phyloP scores from a whole-genome alignment of 176 grass and related monocot genomes.

The Saccharum officinarum region DNA sequence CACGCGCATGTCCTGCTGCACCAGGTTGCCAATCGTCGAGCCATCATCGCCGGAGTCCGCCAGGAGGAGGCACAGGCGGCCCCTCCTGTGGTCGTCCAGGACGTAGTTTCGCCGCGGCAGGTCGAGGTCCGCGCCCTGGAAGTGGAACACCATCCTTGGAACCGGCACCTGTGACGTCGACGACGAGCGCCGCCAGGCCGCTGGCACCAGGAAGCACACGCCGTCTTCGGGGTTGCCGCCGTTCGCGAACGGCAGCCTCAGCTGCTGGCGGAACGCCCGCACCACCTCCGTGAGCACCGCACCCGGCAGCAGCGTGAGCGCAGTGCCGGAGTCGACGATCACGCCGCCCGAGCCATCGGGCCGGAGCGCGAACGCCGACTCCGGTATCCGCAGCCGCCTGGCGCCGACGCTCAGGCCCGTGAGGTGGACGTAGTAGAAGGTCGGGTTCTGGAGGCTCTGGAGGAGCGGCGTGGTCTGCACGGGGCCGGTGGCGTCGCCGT shows the following conservation, averaged over 20 bases:
- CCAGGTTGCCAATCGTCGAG: conserved; percentile 35
- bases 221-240: conserved; percentile 1
- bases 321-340: conserved; percentile 73
- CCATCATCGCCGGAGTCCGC: conserved; percentile 28
- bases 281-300: conserved; percentile 38
- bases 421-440: conserved; percentile 65
- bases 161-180: conserved; percentile 29
- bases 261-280: conserved; percentile 35
- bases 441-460: conserved; percentile 30
- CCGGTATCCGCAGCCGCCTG: conserved; percentile 46
- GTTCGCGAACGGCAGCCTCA: conserved; percentile 40
- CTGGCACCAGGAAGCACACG: conserved; percentile 56
- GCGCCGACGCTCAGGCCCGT: conserved; percentile 60
- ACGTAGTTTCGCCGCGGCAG: conserved; percentile 63
- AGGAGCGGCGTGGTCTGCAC: conserved; percentile 53
- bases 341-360: conserved; percentile 46
- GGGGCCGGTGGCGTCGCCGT: conserved; percentile 14
- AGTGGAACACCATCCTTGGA: conserved; percentile 69
- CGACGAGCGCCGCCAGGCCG: not conserved
- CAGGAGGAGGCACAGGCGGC: conserved; percentile 52
- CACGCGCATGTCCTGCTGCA: conserved; percentile 51
- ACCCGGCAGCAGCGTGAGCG: conserved; percentile 40
- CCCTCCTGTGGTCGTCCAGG: conserved; percentile 18
- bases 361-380: conserved; percentile 42
- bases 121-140: conserved; percentile 56